Percentiles rank a stretch among this genome's conserved stretches.
Conservation (phyloP, 177 flowering plant species). For the Vitis hybrid region DNA sequence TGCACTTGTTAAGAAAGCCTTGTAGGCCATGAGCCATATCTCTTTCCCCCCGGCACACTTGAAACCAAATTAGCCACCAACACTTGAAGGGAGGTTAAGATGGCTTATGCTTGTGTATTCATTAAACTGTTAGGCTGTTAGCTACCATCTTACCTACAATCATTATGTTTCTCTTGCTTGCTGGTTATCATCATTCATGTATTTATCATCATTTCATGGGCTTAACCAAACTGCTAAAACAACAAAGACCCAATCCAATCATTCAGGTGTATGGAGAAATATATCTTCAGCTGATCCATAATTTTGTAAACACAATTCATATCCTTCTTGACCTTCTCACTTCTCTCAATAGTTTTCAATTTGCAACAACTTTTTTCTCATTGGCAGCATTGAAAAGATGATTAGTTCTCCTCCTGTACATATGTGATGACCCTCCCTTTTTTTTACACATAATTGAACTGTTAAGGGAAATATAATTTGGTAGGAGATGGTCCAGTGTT, state of each 20-base stretch:
- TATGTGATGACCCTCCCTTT: too few species aligned
- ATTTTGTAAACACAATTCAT: neutral
- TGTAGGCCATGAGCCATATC: neutral
- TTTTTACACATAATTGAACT: too few species aligned
- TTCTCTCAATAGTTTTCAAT: neutral
- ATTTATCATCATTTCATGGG: neutral
- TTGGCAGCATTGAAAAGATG: neutral
- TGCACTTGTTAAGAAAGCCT: neutral
- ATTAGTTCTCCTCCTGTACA: too few species aligned
- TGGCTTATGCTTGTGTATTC: too few species aligned
- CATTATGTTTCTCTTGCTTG: too few species aligned
- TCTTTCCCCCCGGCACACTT: neutral
- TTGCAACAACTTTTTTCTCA: neutral
- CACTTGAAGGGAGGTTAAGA: neutral
- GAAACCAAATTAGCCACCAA: neutral
- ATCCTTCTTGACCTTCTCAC: neutral
- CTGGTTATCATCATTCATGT: neutral
- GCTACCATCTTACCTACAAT: too few species aligned
- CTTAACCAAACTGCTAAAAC: neutral
- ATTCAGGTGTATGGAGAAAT: neutral
- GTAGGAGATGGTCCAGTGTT: too few species aligned
- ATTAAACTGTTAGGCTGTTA: too few species aligned
- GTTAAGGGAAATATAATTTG: too few species aligned
- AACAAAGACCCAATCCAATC: neutral
- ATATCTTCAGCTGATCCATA: neutral